Conservation (phyloP, 805 yeast genomes). For the Lipomyces sp. region DNA sequence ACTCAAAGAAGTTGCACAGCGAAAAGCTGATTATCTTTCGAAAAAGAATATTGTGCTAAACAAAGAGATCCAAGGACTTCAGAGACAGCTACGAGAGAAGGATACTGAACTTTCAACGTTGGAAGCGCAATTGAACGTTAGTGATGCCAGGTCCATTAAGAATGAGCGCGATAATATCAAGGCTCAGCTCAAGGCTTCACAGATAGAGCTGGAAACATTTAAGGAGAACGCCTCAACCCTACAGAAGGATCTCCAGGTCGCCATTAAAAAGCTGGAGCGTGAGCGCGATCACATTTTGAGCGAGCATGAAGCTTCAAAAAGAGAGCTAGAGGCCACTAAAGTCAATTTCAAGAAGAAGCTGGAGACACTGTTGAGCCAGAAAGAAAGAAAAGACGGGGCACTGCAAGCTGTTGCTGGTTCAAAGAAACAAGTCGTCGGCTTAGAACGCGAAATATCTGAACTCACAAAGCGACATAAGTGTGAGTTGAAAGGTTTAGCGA, state of each 20-base stretch:
- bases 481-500: conserved; percentile 33
- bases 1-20: conserved; percentile 24
- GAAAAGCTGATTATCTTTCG: conserved; percentile 24
- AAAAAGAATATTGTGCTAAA: conserved; percentile 19
- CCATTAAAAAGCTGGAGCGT: background rate
- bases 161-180: conserved; percentile 4
- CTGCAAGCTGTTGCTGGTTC: background rate
- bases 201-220: conserved; percentile 13
- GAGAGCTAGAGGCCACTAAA: background rate
- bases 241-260: background rate
- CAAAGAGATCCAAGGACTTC: conserved; percentile 8
- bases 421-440: background rate
- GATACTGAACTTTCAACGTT: conserved; percentile 1
- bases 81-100: conserved; percentile 13
- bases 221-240: background rate
- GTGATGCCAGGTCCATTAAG: background rate
- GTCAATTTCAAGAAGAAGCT: conserved; percentile 1
- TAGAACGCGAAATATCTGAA: background rate
- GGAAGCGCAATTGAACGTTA: background rate
- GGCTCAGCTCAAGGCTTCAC: conserved; percentile 14
- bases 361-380: conserved; percentile 7
- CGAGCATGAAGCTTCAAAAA: background rate
- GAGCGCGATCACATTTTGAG: conserved; percentile 14
- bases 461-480: conserved; percentile 17
- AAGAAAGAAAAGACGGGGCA: background rate